These are phyloP conservation scores for Maudiozyma humilis DNA, from an alignment of 1,139 yeast species.

Conservation along the genomic window DNA sequence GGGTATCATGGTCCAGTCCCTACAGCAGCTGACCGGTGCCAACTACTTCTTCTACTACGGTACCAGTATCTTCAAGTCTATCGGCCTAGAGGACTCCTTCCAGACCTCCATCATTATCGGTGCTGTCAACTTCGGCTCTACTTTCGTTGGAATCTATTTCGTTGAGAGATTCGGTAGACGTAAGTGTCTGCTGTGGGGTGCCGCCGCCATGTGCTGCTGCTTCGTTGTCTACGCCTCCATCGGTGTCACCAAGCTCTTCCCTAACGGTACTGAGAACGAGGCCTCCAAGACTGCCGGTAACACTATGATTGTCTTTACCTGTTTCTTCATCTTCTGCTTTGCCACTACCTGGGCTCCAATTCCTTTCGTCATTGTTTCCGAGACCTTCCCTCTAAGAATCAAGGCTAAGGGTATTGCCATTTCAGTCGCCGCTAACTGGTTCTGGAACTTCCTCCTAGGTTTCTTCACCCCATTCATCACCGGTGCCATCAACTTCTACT, in stretches of 20 bases:
- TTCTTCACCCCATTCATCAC: constrained; percentile 39
- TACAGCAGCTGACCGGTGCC: constrained; percentile 8
- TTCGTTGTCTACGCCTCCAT: constrained; percentile 57
- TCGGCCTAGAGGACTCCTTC: constrained; percentile 50
- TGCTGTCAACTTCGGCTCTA: constrained; percentile 48
- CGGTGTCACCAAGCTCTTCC: constrained; percentile 50
- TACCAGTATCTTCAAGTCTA: constrained; percentile 59
- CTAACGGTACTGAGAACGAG: constrained; percentile 47
- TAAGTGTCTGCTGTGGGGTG: constrained; percentile 44
- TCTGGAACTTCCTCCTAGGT: constrained; percentile 65
- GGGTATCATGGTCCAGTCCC: constrained; percentile 51
- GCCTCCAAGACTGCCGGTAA: constrained; percentile 48
- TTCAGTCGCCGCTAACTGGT: constrained; percentile 64
- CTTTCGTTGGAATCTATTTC: constrained; percentile 49
- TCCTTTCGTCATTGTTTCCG: constrained; percentile 4
- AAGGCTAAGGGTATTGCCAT: constrained; percentile 69
- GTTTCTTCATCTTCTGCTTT: constrained; percentile 68
- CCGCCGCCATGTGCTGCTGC: constrained; percentile 53
- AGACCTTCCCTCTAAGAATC: constrained; percentile 39
- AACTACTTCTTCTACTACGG: constrained; percentile 66
- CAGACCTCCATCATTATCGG: constrained; percentile 37
- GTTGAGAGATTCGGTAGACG: constrained; percentile 65
- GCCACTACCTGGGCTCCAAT: constrained; percentile 40
- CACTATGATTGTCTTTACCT: constrained; percentile 68
- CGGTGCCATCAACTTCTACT: constrained; percentile 9